phyloP scores from a whole-genome alignment of 2,329 filamentous ascomycete species.

The Fusarium duplospermum region DNA sequence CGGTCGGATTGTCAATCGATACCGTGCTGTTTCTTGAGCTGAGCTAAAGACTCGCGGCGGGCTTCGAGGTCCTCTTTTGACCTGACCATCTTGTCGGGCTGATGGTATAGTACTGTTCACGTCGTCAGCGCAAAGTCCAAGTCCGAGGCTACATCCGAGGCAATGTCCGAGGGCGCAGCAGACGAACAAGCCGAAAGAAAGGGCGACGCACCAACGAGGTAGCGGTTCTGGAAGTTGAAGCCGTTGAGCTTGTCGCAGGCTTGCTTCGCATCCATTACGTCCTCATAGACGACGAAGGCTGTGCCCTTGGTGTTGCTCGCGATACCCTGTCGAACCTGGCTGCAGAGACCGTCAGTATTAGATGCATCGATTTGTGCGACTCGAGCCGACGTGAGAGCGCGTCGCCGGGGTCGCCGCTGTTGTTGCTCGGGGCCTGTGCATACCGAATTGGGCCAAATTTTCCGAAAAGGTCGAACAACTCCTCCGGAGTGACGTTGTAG shows the following conservation, averaged over 20 bases:
- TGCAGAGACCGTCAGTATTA: constrained; percentile 54
- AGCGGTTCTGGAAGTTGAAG: constrained; percentile 99
- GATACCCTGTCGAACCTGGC: constrained; percentile 98
- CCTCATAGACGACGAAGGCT: constrained; percentile 98
- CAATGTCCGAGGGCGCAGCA: constrained; percentile 6
- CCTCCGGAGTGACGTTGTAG: constrained; percentile 98
- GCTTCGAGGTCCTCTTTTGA: constrained; percentile 94
- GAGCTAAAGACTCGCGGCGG: constrained; percentile 96
- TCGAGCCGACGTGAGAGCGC: constrained; percentile 11
- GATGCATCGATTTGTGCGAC: constrained; percentile 12
- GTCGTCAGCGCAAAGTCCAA: constrained; percentile 24
- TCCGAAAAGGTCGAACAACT: constrained; percentile 98
- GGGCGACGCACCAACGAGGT: constrained; percentile 86
- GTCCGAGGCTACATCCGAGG: background rate
- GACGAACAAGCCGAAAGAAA: background rate
- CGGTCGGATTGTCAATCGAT: constrained; percentile 95
- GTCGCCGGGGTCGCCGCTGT: constrained; percentile 6
- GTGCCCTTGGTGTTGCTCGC: constrained; percentile 98
- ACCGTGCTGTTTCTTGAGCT: constrained; percentile 96
- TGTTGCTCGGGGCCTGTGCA: constrained; percentile 48
- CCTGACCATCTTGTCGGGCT: constrained; percentile 77
- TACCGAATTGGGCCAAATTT: constrained; percentile 97
- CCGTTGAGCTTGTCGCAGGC: constrained; percentile 99
- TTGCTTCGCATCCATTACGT: constrained; percentile 98
- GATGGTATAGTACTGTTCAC: constrained; percentile 68